Percentiles rank a stretch among this genome's conserved stretches.
These are phyloP conservation scores for Linnemannia zychae DNA, from an alignment of 192 early-diverging fungal species.

Conservation along the genomic window DNA sequence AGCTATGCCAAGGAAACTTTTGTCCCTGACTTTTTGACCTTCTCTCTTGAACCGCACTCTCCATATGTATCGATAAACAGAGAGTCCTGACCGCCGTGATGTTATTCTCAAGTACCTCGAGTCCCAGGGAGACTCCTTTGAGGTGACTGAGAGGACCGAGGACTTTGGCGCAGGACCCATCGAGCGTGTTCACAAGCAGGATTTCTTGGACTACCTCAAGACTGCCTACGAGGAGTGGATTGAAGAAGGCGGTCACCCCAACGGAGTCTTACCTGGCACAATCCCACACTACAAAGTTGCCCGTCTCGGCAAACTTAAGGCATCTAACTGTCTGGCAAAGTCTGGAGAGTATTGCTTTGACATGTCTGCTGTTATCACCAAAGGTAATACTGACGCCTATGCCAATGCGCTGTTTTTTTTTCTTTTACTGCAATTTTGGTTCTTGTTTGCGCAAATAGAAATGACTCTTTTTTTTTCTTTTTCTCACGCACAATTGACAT, in stretches of 20 bases:
- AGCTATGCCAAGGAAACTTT: background rate
- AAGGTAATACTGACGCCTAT: slow-evolving; percentile 34
- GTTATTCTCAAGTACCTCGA: slow-evolving; percentile 31
- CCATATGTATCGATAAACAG: background rate
- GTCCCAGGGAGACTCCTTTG: slow-evolving; percentile 25
- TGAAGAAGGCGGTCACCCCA: slow-evolving; percentile 63
- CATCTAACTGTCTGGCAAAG: slow-evolving; percentile 40
- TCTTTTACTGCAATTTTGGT: background rate
- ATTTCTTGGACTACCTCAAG: slow-evolving; percentile 71
- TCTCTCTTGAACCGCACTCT: background rate
- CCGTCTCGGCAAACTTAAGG: slow-evolving; percentile 12
- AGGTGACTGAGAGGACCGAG: slow-evolving; percentile 35
- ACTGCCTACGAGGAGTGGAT: slow-evolving; percentile 71
- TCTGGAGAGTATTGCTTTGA: slow-evolving; percentile 69
- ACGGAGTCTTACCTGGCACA: slow-evolving; percentile 67
- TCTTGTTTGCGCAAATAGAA: background rate
- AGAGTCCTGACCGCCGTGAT: slow-evolving; percentile 47
- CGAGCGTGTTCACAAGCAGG: slow-evolving; percentile 65
- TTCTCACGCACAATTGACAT: background rate
- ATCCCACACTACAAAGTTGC: slow-evolving; percentile 59
- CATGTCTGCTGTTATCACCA: slow-evolving; percentile 63
- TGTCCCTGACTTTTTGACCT: background rate
- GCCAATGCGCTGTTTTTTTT: background rate
- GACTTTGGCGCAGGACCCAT: slow-evolving; percentile 73
- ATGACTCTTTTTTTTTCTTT: background rate